phyloP scores from a whole-genome alignment of 306 rosid genomes.

The Prunus campanulata region DNA sequence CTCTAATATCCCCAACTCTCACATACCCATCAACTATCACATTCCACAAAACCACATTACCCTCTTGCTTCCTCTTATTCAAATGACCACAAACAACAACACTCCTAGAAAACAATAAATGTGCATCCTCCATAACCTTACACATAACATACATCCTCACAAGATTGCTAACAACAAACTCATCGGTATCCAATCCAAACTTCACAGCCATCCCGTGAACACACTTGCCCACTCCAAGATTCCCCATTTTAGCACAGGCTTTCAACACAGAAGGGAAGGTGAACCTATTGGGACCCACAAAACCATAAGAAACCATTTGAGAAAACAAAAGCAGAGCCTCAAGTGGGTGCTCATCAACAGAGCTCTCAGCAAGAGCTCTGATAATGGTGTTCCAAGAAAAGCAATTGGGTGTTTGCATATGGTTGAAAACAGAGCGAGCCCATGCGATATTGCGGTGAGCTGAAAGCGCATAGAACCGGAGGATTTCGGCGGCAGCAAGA shows the following conservation, averaged over 20 bases:
- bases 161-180: conserved; percentile 59
- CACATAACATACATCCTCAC: conserved; percentile 74
- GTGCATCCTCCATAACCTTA: conserved; percentile 52
- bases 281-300: conserved; percentile 57
- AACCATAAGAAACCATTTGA: conserved; percentile 46
- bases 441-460: conserved; percentile 32
- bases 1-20: conserved; percentile 46
- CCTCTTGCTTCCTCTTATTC: conserved; percentile 45
- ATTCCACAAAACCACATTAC: conserved; percentile 68
- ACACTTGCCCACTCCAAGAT: conserved; percentile 56
- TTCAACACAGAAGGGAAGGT: conserved; percentile 72
- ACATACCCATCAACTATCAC: conserved; percentile 63
- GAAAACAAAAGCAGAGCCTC: conserved; percentile 45
- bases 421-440: conserved; percentile 43
- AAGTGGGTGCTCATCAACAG: conserved; percentile 19
- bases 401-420: conserved; percentile 51
- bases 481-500: conserved; percentile 52
- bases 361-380: conserved; percentile 58
- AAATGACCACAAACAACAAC: conserved; percentile 21
- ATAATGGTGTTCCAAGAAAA: conserved; percentile 73
- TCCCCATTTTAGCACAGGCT: conserved; percentile 51
- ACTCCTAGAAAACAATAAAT: conserved; percentile 47
- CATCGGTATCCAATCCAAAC: conserved; percentile 56
- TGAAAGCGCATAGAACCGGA: conserved; percentile 47
- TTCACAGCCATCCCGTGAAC: conserved; percentile 70